phyloP scores from a whole-genome alignment of 2,329 filamentous ascomycete genomes.

The Alternaria angustiovoidea region DNA sequence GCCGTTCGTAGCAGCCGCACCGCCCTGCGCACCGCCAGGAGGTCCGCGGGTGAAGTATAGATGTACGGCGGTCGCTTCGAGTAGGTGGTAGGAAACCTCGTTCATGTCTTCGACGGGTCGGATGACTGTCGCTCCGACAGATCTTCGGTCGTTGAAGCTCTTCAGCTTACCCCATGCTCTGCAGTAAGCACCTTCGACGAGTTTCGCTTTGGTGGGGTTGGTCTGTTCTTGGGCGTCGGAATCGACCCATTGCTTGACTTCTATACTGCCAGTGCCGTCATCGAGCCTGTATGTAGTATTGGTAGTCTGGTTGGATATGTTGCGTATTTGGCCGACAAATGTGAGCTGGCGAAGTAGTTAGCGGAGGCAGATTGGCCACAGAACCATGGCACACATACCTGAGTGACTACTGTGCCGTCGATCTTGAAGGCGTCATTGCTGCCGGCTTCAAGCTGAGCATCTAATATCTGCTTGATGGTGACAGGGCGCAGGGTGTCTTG shows the following conservation, averaged over 20 bases:
- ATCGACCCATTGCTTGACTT: conserved; percentile 89
- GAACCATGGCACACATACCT: conserved; percentile 49
- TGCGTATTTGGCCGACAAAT: conserved; percentile 89
- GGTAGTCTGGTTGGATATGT: conserved; percentile 84
- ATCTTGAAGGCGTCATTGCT: conserved; percentile 75
- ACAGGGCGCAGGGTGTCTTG: conserved; percentile 92
- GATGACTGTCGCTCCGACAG: conserved; percentile 81
- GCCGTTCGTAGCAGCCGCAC: conserved; percentile 41
- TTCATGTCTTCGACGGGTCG: conserved; percentile 84
- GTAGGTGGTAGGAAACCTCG: conserved; percentile 89
- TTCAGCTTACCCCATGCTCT: conserved; percentile 87
- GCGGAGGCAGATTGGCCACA: not conserved
- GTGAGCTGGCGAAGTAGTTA: conserved; percentile 67
- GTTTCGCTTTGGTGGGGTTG: conserved; percentile 60
- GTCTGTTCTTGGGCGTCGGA: conserved; percentile 60
- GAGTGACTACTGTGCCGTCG: conserved; percentile 75
- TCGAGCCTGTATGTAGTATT: conserved; percentile 94
- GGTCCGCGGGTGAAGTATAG: conserved; percentile 80
- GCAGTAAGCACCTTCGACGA: conserved; percentile 79
- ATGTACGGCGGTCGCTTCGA: conserved; percentile 90
- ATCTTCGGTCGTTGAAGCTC: conserved; percentile 81
- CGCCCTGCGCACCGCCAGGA: conserved; percentile 57
- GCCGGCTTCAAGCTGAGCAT: conserved; percentile 69
- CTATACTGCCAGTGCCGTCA: conserved; percentile 91
- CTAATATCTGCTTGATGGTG: conserved; percentile 92